These are phyloP conservation scores for Arthrinium phaeospermum DNA, from an alignment of 2,329 filamentous ascomycete genomes.

Conservation along the genomic window DNA sequence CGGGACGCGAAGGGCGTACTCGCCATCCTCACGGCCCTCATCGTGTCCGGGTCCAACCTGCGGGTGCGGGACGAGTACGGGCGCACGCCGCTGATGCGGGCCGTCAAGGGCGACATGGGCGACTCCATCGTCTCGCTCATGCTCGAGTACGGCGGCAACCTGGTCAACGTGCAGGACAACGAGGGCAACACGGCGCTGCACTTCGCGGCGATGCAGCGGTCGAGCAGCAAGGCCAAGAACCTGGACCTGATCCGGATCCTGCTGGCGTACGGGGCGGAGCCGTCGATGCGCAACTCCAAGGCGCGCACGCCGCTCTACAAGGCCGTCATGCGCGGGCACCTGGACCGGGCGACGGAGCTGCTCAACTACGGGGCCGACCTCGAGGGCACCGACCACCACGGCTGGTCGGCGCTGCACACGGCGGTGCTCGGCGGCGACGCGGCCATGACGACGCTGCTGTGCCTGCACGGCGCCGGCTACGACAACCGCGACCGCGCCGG, in stretches of 20 bases:
- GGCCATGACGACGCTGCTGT: slow-evolving; percentile 28
- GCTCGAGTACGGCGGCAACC: slow-evolving; percentile 29
- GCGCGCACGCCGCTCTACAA: slow-evolving; percentile 31
- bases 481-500: slow-evolving; percentile 33
- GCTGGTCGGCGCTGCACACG: slow-evolving; percentile 29
- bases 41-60: slow-evolving; percentile 30
- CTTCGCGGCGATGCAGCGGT: slow-evolving; percentile 29
- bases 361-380: slow-evolving; percentile 32
- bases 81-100: slow-evolving; percentile 30
- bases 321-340: slow-evolving; percentile 28
- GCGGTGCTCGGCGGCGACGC: slow-evolving; percentile 30
- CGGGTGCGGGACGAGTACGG: slow-evolving; percentile 25
- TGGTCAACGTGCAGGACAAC: slow-evolving; percentile 28
- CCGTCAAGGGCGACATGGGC: slow-evolving; percentile 31
- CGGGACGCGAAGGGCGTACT: neutral
- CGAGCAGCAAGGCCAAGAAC: slow-evolving; percentile 29
- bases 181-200: slow-evolving; percentile 30
- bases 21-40: slow-evolving; percentile 24
- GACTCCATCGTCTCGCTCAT: slow-evolving; percentile 30
- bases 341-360: slow-evolving; percentile 27
- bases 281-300: slow-evolving; percentile 27
- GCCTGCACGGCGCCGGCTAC: slow-evolving; percentile 29
- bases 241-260: slow-evolving; percentile 28
- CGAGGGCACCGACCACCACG: slow-evolving; percentile 29
- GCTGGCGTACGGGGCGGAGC: slow-evolving; percentile 30